Conservation (phyloP, 1,284 basidiomycete genomes). For the Rhodofomes roseus region DNA sequence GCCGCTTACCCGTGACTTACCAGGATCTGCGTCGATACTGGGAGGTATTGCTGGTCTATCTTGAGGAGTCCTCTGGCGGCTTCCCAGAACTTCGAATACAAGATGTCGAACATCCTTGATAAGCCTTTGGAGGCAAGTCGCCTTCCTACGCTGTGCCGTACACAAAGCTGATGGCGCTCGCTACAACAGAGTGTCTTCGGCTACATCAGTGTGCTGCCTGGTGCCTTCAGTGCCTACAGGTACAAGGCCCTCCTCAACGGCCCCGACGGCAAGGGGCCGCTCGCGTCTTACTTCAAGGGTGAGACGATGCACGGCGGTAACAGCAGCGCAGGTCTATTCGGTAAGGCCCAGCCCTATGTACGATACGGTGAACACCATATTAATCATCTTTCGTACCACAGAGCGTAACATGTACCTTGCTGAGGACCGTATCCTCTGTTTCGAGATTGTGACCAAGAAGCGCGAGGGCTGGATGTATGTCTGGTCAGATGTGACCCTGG, state of each 20-base stretch:
- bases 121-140: slow-evolving; percentile 79
- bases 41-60: slow-evolving; percentile 75
- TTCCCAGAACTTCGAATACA: slow-evolving; percentile 91
- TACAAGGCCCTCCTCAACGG: slow-evolving; percentile 84
- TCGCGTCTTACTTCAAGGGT: slow-evolving; percentile 90
- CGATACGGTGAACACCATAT: slow-evolving; percentile 9
- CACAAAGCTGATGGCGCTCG: neutral
- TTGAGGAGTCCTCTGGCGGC: slow-evolving; percentile 86
- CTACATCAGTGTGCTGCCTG: slow-evolving; percentile 86
- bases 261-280: slow-evolving; percentile 79
- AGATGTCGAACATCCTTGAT: slow-evolving; percentile 92
- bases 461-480: slow-evolving; percentile 76
- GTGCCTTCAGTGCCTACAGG: slow-evolving; percentile 90
- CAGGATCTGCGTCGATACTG: slow-evolving; percentile 83
- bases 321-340: slow-evolving; percentile 68
- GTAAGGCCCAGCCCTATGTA: slow-evolving; percentile 21
- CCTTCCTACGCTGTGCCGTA: neutral
- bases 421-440: slow-evolving; percentile 94
- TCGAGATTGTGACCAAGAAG: slow-evolving; percentile 96
- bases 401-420: slow-evolving; percentile 91
- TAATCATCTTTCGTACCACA: slow-evolving; percentile 13
- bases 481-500: neutral
- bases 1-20: neutral
- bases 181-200: slow-evolving; percentile 74
- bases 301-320: slow-evolving; percentile 79